Conservation (phyloP, 202 grass and related monocot genomes). For the Setaria viridis region DNA sequence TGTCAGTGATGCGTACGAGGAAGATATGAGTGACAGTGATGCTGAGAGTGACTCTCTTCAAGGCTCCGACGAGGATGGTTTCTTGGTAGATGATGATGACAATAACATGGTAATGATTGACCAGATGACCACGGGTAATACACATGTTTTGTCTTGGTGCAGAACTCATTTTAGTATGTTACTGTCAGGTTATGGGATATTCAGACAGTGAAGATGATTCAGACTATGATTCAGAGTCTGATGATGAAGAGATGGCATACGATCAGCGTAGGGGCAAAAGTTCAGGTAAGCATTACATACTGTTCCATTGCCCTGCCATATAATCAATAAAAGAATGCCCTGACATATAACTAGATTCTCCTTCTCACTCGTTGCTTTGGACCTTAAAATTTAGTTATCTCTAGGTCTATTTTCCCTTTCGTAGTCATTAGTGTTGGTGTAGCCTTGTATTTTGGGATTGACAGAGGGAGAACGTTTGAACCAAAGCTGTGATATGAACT, state of each 20-base stretch:
- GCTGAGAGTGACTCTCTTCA: constrained; percentile 46
- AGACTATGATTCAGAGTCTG: constrained; percentile 64
- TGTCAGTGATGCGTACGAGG: constrained; percentile 49
- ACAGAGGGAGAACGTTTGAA: neutral
- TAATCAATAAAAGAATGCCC: neutral
- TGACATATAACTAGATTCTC: neutral
- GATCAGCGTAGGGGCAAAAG: constrained; percentile 55
- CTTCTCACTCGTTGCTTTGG: neutral
- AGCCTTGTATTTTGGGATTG: constrained; percentile 1
- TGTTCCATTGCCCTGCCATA: constrained; percentile 15
- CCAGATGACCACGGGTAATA: neutral
- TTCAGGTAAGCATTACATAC: constrained; percentile 51
- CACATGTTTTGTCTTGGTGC: constrained; percentile 14
- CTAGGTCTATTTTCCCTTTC: neutral
- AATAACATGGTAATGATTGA: constrained; percentile 21
- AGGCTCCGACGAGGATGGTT: constrained; percentile 51
- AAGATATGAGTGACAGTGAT: constrained; percentile 58
- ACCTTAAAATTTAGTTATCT: neutral
- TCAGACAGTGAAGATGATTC: constrained; percentile 47
- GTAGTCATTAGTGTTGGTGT: neutral
- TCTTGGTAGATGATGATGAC: constrained; percentile 13
- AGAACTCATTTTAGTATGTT: neutral
- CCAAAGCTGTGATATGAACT: neutral
- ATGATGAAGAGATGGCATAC: constrained; percentile 57
- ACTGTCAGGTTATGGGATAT: constrained; percentile 15